Evolutionary conservation across 2,329 filamentous ascomycete species (phyloP).

Genomic region (Thielaviopsis punctulata): DNA sequence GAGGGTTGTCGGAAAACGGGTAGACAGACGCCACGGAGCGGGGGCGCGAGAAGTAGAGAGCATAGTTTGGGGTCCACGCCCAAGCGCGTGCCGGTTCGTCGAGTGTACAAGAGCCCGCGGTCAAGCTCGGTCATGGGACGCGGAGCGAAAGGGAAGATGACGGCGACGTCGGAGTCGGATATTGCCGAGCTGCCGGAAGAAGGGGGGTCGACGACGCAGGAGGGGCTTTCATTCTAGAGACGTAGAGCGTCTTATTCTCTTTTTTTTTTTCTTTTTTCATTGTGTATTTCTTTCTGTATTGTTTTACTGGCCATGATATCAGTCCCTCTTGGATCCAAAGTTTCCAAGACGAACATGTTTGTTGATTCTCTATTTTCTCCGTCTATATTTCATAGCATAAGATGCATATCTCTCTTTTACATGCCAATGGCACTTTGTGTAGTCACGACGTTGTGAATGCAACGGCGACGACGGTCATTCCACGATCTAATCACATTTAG

Average conservation of each 20-base stretch:
- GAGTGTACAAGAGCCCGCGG: background rate
- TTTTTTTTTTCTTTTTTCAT: constrained; percentile 9
- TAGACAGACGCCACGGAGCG: background rate
- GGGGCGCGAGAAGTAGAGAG: background rate
- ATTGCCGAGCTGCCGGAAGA: background rate
- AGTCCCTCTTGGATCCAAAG: constrained; percentile 1
- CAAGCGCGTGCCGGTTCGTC: background rate
- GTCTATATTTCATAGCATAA: too few species aligned
- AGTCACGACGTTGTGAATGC: too few species aligned
- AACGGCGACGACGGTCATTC: too few species aligned
- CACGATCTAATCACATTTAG: too few species aligned
- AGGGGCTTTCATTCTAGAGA: background rate
- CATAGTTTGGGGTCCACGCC: background rate
- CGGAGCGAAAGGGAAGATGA: background rate
- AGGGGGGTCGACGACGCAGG: background rate
- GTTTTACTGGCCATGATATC: constrained; percentile 5
- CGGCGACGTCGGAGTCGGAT: background rate
- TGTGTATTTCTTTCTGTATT: background rate
- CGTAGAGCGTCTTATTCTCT: constrained; percentile 2
- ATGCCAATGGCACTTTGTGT: too few species aligned
- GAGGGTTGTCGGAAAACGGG: background rate
- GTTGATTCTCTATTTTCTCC: background rate
- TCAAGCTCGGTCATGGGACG: background rate
- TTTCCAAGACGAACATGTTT: constrained; percentile 5
- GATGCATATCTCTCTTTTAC: too few species aligned